Conservation (phyloP, 495 filamentous ascomycete species). For the Hypomontagnella submonticulosa region DNA sequence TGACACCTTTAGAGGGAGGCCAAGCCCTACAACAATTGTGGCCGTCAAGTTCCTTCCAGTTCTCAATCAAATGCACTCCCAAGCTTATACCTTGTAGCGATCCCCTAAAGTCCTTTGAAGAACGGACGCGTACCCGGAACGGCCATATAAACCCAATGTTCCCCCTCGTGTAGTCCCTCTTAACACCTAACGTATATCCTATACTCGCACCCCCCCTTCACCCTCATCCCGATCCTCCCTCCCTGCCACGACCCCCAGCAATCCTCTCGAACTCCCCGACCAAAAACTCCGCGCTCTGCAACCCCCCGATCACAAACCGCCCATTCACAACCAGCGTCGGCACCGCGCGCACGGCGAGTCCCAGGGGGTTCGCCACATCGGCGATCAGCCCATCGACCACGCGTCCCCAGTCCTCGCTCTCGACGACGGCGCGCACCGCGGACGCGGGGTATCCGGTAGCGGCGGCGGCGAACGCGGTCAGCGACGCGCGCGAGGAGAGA, state of each 20-base stretch:
- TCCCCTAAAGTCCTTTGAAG: no score
- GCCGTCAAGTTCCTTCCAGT: no score
- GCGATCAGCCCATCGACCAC: conserved; percentile 42
- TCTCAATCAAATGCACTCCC: no score
- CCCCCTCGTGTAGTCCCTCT: no score
- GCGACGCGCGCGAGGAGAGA: conserved; percentile 70
- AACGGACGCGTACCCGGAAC: no score
- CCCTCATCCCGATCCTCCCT: background rate
- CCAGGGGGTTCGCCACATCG: conserved; percentile 50
- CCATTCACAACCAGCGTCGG: conserved; percentile 79
- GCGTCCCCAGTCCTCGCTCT: conserved; percentile 54
- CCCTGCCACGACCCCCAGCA: conserved; percentile 11
- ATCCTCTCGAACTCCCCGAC: conserved; percentile 57
- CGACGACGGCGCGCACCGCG: conserved; percentile 69
- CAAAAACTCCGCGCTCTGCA: conserved; percentile 64
- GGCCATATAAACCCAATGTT: no score
- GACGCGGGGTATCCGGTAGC: conserved; percentile 62
- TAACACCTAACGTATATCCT: background rate
- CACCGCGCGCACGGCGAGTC: conserved; percentile 72
- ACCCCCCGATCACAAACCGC: conserved; percentile 73
- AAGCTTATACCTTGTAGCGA: no score
- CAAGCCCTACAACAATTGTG: no score
- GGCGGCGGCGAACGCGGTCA: conserved; percentile 65
- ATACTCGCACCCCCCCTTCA: background rate
- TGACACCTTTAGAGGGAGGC: no score